Evolutionary conservation across 495 filamentous ascomycete genomes (phyloP), one percentile per base, ranked within the genome.

Genomic region (Tuber calosporum): DNA sequence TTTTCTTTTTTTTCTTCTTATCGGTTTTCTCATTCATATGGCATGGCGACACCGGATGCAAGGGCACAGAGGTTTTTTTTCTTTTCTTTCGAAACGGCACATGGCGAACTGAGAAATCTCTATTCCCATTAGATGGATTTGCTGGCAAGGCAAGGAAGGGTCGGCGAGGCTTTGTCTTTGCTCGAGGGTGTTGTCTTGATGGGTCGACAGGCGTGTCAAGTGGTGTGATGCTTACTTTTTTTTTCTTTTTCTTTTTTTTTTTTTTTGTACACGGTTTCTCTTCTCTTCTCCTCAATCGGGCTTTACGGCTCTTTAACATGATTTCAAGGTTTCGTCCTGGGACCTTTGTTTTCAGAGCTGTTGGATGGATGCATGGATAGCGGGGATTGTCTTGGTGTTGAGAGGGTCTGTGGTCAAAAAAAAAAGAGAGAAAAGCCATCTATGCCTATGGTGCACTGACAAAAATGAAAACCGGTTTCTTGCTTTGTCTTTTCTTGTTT

Each of bases 201-300:
- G 72, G 70, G 71, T 78, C 73, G 68, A 70, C 69, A 40, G 34
- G 74, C 75, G 76, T 45, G 66, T 72, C 53, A 70, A 73, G 74
- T 70, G 76, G 71, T 77, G 77, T 80, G 77, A 76, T 73, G 75
- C 67, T 73, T 75, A 73, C 75, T 68, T 74, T 75, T 80, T n/a
- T n/a, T n/a, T n/a, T n/a, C n/a, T n/a, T n/a, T n/a, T n/a, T n/a
- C n/a, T 75, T 80, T n/a, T n/a, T n/a, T n/a, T n/a, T n/a, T n/a
- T n/a, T n/a, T 77, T 75, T 79, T 77, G 77, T 82, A 74, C 72
- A 75, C 76, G 78, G 76, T 82, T 81, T 75, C 75, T 78, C 76
- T 78, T 73, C 76, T 77, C 76, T 77, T 72, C 67, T 77, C 76
- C 67, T 77, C 76, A 78, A 78, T 74, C 70, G 68, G 74, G 68